These are phyloP conservation scores for Ophiostoma piceae DNA, from an alignment of 2,329 filamentous ascomycete genomes.

Conservation along the genomic window DNA sequence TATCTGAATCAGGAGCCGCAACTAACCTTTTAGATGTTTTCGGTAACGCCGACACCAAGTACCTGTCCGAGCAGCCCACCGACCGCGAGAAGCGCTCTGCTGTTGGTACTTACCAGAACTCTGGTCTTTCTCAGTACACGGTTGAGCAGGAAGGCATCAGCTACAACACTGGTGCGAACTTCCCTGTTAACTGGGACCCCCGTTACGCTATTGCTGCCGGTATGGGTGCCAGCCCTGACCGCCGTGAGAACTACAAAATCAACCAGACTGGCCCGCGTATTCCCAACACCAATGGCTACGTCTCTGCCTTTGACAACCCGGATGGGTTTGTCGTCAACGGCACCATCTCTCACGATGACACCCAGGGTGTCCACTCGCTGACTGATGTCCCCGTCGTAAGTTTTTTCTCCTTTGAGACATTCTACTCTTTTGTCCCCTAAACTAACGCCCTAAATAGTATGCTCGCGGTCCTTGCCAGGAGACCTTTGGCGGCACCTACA, in stretches of 20 bases:
- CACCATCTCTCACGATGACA: slow-evolving; percentile 58
- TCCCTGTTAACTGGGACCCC: slow-evolving; percentile 80
- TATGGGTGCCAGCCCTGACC: slow-evolving; percentile 66
- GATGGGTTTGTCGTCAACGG: slow-evolving; percentile 54
- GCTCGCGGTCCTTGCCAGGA: slow-evolving; percentile 74
- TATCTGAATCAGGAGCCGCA: not conserved
- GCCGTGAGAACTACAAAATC: slow-evolving; percentile 69
- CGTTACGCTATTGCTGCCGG: slow-evolving; percentile 75
- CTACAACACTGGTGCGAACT: slow-evolving; percentile 69
- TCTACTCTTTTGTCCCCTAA: not conserved
- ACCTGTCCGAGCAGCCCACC: slow-evolving; percentile 58
- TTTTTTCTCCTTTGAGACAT: not conserved
- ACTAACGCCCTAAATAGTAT: slow-evolving; percentile 38
- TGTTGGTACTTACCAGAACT: slow-evolving; percentile 66
- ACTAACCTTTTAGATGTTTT: slow-evolving; percentile 52
- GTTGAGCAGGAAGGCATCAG: slow-evolving; percentile 52
- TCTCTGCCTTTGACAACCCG: slow-evolving; percentile 58
- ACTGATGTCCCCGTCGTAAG: slow-evolving; percentile 64
- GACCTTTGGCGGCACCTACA: slow-evolving; percentile 66
- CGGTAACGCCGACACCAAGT: slow-evolving; percentile 70
- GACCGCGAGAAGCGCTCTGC: slow-evolving; percentile 71
- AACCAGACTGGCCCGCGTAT: slow-evolving; percentile 59
- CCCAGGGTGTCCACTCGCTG: slow-evolving; percentile 68
- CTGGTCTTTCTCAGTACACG: slow-evolving; percentile 71
- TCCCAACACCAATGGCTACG: slow-evolving; percentile 45